These are phyloP conservation scores for Cyberlindnera xylosilytica DNA, from an alignment of 805 yeast genomes.

Conservation along the genomic window DNA sequence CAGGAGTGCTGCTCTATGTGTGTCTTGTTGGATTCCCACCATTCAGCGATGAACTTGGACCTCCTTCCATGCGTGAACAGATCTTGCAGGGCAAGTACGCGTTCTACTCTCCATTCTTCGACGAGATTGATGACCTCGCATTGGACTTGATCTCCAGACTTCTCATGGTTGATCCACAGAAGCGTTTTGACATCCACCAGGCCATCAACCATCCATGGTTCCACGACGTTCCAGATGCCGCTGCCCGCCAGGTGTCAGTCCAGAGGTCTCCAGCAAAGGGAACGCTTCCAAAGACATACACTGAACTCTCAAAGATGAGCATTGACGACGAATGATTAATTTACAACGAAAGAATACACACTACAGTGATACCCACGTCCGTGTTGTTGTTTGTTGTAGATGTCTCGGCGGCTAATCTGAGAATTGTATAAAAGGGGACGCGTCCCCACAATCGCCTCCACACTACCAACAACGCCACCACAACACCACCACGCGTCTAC, in stretches of 20 bases:
- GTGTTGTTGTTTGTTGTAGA: neutral
- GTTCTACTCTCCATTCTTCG: conserved; percentile 80
- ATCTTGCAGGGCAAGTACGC: conserved; percentile 65
- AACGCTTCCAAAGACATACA: conserved; percentile 34
- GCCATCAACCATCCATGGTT: conserved; percentile 91
- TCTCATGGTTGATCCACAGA: conserved; percentile 59
- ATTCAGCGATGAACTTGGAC: conserved; percentile 76
- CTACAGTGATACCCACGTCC: neutral
- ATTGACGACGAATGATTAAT: conserved; percentile 9
- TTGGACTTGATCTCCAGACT: conserved; percentile 63
- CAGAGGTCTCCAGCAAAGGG: conserved; percentile 30
- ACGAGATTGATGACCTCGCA: conserved; percentile 60
- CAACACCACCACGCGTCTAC: neutral
- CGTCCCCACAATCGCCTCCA: neutral
- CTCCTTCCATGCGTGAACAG: conserved; percentile 76
- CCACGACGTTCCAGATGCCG: conserved; percentile 10
- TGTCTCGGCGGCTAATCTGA: conserved; percentile 8
- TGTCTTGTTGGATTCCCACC: conserved; percentile 86
- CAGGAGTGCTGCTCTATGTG: conserved; percentile 74
- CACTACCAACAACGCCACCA: neutral
- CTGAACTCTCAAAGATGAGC: conserved; percentile 31
- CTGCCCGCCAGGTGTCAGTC: conserved; percentile 10
- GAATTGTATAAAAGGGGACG: neutral
- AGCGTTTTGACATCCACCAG: conserved; percentile 79
- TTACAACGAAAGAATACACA: too few species aligned